phyloP scores from a whole-genome alignment of 192 early-diverging fungal species.

The Coemansia sp. region DNA sequence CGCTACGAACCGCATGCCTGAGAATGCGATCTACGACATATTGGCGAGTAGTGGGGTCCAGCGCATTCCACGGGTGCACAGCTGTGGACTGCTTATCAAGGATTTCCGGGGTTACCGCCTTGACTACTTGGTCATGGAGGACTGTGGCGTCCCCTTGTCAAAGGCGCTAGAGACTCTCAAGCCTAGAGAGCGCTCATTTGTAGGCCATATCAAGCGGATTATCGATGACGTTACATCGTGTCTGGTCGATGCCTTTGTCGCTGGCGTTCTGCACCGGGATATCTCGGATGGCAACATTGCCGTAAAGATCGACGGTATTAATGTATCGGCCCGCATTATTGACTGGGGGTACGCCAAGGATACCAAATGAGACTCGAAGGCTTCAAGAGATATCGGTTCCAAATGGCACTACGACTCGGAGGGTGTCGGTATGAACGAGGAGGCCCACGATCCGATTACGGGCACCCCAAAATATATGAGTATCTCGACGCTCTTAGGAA shows the following conservation, averaged over 20 bases:
- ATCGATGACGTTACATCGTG: background rate
- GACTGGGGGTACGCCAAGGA: background rate
- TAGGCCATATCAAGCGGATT: background rate
- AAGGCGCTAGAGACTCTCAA: background rate
- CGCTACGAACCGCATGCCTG: background rate
- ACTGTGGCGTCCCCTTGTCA: background rate
- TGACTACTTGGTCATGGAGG: slow-evolving; percentile 9
- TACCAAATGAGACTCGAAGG: background rate
- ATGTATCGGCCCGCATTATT: background rate
- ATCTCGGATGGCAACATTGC: background rate
- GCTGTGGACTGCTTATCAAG: background rate
- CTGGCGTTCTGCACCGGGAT: background rate
- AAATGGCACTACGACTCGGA: background rate
- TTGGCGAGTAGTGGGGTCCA: background rate
- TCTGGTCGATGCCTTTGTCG: background rate
- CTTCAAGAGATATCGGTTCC: background rate
- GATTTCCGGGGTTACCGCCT: slow-evolving; percentile 8
- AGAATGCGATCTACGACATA: slow-evolving; percentile 10
- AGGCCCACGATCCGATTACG: background rate
- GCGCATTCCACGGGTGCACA: background rate
- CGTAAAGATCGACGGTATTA: background rate
- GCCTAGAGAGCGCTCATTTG: background rate
- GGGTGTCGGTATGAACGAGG: background rate
- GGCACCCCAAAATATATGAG: background rate
- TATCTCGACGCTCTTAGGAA: background rate